A percentile compares a stretch with the other conserved stretches of the same genome.
These are phyloP conservation scores for Omphalotus olearius DNA, from an alignment of 1,284 basidiomycete genomes.

Conservation along the genomic window DNA sequence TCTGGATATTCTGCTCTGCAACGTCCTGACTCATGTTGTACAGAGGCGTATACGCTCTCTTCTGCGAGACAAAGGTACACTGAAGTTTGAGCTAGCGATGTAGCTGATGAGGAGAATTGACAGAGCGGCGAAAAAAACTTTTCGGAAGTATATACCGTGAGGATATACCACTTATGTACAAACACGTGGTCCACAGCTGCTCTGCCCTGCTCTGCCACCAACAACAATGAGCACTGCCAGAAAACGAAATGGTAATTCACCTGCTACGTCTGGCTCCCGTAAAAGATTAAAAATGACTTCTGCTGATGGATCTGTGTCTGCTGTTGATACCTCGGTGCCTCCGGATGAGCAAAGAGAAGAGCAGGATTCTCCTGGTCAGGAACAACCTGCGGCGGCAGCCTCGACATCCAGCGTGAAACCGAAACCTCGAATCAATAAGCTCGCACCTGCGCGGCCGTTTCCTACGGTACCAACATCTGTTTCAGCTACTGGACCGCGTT, in stretches of 20 bases:
- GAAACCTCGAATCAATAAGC: slow-evolving; percentile 50
- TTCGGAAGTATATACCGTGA: not conserved
- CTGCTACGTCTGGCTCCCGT: not conserved
- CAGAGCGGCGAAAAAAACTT: not conserved
- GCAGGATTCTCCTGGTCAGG: not conserved
- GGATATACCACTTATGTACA: not conserved
- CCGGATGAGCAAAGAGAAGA: not conserved
- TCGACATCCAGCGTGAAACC: slow-evolving; percentile 14
- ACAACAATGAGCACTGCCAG: slow-evolving; percentile 6
- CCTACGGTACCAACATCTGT: slow-evolving; percentile 74
- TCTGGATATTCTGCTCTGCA: slow-evolving; percentile 86
- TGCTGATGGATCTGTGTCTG: slow-evolving; percentile 3
- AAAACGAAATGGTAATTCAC: slow-evolving; percentile 1
- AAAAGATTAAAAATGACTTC: slow-evolving; percentile 25
- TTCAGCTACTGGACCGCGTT: slow-evolving; percentile 75
- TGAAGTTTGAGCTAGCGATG: slow-evolving; percentile 7
- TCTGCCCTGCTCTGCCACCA: not conserved
- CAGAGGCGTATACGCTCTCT: slow-evolving; percentile 28
- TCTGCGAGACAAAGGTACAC: not conserved
- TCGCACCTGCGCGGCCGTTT: slow-evolving; percentile 67
- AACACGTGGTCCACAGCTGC: not conserved
- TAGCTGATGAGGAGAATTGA: not conserved
- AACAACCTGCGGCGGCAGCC: slow-evolving; percentile 10
- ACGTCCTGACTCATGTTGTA: slow-evolving; percentile 71
- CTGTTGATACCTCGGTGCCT: slow-evolving; percentile 1